Conservation (phyloP, 2,329 filamentous ascomycete species). For the Dothistroma septosporum region DNA sequence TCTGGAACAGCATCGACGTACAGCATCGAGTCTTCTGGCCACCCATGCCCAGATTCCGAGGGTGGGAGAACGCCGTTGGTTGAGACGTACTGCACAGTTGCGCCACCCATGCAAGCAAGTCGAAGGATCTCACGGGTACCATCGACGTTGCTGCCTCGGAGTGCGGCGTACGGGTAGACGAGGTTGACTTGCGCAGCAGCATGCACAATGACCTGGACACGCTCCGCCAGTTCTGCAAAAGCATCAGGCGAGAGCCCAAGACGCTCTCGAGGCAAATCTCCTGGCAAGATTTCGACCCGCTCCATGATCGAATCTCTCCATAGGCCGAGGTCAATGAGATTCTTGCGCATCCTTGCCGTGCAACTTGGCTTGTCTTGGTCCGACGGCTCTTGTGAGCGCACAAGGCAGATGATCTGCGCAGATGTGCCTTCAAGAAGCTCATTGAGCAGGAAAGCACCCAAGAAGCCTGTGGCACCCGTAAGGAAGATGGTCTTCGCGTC, state of each 20-base stretch:
- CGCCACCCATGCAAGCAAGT: constrained; percentile 61
- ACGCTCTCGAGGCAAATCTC: constrained; percentile 64
- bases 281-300: constrained; percentile 69
- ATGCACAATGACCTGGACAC: constrained; percentile 70
- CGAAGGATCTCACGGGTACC: constrained; percentile 73
- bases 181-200: constrained; percentile 75
- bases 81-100: constrained; percentile 73
- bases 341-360: constrained; percentile 68
- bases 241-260: constrained; percentile 63
- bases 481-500: constrained; percentile 66
- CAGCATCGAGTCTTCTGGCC: constrained; percentile 66
- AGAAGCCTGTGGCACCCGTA: constrained; percentile 71
- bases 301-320: constrained; percentile 76
- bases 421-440: constrained; percentile 64
- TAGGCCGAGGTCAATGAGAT: constrained; percentile 71
- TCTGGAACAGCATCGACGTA: constrained; percentile 51
- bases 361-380: constrained; percentile 62
- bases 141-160: constrained; percentile 70
- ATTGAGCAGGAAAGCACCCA: constrained; percentile 70
- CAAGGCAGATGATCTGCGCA: constrained; percentile 67
- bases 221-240: constrained; percentile 61
- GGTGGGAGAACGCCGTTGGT: constrained; percentile 76
- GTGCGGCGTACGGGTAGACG: constrained; percentile 74
- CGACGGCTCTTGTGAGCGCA: constrained; percentile 65
- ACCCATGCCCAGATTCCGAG: constrained; percentile 58